These are phyloP conservation scores for Zygoascus ofunaensis DNA, from an alignment of 805 yeast genomes.

Conservation along the genomic window DNA sequence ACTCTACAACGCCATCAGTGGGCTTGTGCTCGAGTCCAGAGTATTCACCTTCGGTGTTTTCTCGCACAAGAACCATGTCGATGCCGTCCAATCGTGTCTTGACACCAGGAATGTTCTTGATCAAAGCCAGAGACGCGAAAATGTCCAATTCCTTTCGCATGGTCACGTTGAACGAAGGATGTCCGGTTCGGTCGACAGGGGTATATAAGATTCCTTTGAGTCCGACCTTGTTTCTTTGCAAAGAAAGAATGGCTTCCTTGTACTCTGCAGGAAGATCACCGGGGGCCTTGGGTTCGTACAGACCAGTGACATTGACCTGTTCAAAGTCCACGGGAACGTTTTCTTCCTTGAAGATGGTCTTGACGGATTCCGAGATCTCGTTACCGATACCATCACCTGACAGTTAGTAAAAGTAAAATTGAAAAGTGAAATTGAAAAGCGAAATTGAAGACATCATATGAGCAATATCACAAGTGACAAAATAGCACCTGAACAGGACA, in stretches of 20 bases:
- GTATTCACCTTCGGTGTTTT: conserved; percentile 99
- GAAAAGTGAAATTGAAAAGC: too few species aligned
- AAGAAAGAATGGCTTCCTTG: conserved; percentile 76
- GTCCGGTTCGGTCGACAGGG: conserved; percentile 67
- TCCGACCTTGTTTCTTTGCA: conserved; percentile 94
- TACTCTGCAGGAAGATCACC: conserved; percentile 48
- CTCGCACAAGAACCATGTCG: conserved; percentile 92
- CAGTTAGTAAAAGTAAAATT: conserved; percentile 4
- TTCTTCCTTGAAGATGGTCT: conserved; percentile 77
- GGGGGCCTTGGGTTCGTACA: conserved; percentile 24
- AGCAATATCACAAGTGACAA: too few species aligned
- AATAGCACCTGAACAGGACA: too few species aligned
- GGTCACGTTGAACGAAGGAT: conserved; percentile 88
- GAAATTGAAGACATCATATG: too few species aligned
- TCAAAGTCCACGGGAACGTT: conserved; percentile 94
- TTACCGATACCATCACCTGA: conserved; percentile 94
- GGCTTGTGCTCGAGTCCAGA: conserved; percentile 97
- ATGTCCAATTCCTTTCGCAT: conserved; percentile 93
- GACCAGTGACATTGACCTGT: conserved; percentile 51
- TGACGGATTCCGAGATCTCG: conserved; percentile 90
- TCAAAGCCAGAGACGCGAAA: conserved; percentile 88
- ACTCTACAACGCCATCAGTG: conserved; percentile 96
- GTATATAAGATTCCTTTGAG: conserved; percentile 94
- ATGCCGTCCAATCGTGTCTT: conserved; percentile 80
- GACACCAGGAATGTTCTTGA: conserved; percentile 91